Evolutionary conservation across 2,329 filamentous ascomycete species (phyloP).

Genomic region (Lecanosticta acicola): DNA sequence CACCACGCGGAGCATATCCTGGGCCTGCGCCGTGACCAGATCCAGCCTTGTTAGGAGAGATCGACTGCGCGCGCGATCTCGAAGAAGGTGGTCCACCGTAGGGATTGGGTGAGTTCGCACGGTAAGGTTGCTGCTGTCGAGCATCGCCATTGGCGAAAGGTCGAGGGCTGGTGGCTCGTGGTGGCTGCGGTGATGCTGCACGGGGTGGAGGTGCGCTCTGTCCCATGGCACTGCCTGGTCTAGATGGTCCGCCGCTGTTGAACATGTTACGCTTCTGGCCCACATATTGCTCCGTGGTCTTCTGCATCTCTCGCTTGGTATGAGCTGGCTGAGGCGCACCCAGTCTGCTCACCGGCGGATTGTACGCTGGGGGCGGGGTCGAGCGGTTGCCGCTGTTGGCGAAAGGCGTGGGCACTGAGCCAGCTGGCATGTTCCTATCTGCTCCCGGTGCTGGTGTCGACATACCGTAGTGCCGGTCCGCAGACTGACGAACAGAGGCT

Average conservation of each 20-base stretch:
- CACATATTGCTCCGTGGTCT: slow-evolving; percentile 83
- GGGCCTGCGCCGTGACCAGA: slow-evolving; percentile 28
- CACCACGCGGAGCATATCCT: slow-evolving; percentile 34
- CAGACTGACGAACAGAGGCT: slow-evolving; percentile 77
- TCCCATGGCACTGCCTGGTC: slow-evolving; percentile 24
- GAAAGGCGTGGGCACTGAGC: slow-evolving; percentile 42
- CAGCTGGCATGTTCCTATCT: slow-evolving; percentile 36
- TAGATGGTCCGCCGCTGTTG: slow-evolving; percentile 32
- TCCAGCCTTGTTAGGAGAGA: slow-evolving; percentile 38
- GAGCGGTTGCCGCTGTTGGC: slow-evolving; percentile 49
- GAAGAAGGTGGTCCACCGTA: slow-evolving; percentile 42
- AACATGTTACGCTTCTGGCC: slow-evolving; percentile 80
- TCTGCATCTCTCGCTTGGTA: slow-evolving; percentile 91
- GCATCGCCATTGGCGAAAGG: slow-evolving; percentile 43
- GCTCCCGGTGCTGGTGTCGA: slow-evolving; percentile 61
- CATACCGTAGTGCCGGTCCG: slow-evolving; percentile 91
- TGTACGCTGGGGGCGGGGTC: slow-evolving; percentile 83
- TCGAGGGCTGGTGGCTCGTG: slow-evolving; percentile 53
- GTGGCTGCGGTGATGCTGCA: slow-evolving; percentile 61
- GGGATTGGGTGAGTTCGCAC: slow-evolving; percentile 59
- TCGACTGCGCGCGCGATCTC: slow-evolving; percentile 36
- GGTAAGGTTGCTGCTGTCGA: slow-evolving; percentile 34
- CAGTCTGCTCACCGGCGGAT: slow-evolving; percentile 68
- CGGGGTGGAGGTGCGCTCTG: slow-evolving; percentile 33
- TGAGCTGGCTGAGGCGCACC: slow-evolving; percentile 88